Evolutionary conservation across 2,329 filamentous ascomycete species (phyloP), one percentile per base, ranked within the genome.

Genomic region (Ophiostoma ips): DNA sequence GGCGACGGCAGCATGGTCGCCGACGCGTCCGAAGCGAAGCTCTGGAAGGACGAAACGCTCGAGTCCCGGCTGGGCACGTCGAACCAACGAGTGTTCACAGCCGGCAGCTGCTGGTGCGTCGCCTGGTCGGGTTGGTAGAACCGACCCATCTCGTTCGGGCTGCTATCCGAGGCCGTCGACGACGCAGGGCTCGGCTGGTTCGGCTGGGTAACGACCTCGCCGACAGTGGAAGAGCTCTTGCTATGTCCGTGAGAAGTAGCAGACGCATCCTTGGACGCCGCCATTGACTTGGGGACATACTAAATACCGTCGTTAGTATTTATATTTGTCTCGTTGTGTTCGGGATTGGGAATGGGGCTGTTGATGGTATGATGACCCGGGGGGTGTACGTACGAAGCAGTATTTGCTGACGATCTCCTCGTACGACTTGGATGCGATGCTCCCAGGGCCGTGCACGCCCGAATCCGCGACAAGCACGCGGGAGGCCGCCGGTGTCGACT

Each of bases 381-480:
- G 15, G 40, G 40, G n/a, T 30, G 76, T 76, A 94, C 90, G 81
- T 90, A 95, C 90, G 79, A 96, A 98, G 76, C 92, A 98, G 75
- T 95, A 98, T 73, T 94, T 95, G 73, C 94, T 89, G 66, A 98
- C 84, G 57, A 98, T 77, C 69, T 98, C 92, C 68, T 94, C 87
- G 66, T 98, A 96, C 53, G 90, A 89, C 53, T 87, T 81, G 56
- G 88, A 94, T 53, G 89, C 79, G 57, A 95, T 82, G 61, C 67
- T 68, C 46, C 68, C 58, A 56, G 67, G 64, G 71, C 72, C 52
- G 37, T 50, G 57, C 41, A 60, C 59, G 59, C 61, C 48, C 24
- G 52, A 47, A 3, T 50, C 49, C 16, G 50, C 19, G 24, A 48
- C 18, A 30, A 15, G 3, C 21, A 38, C 35, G 10, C 46, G 48